Base-by-base conservation (phyloP, 768 basidiomycete genomes). In the Termitomyces eurrhizus region DNA sequence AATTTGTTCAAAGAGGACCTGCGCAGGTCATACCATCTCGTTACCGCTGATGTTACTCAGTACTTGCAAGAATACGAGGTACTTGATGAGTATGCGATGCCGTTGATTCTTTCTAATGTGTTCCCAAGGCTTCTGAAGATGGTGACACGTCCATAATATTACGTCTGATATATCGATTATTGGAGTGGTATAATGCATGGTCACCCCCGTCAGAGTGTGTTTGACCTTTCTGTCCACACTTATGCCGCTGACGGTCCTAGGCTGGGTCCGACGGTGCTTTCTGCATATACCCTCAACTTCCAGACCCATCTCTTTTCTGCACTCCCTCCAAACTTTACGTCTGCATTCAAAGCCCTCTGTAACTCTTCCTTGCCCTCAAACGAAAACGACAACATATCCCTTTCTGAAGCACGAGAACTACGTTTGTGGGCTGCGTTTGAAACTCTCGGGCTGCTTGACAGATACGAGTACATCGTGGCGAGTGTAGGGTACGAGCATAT, bases 401-500 rank as follows among this genome's bases (percentile, higher is more conserved):
- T 67, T 52, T 65, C 70, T 53, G 66, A 62, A 59, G 67, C 54
- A 49, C 73, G 60, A 26, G 61, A 59, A 58, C 62, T 41, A 32
- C 63, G 62, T 61, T 68, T 88, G 37, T 87, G 89, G 87, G 73
- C 75, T 21, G 74, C 84, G 1, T 86, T 92, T 61, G 89, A 89
- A 58, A 74, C 75, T 1, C 81, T 96, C 0, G 91, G 90, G 4
- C 76, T 96, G 9, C 78, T 91, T 32, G 90, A 92, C 62, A 86
- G 92, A 33, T 93, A 90, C 68, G 93, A 95, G 67, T 83, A 85
- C 7, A 82, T 94, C 59, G 84, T 98, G 33, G 86, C 90, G 21
- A 86, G 85, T 53, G 88, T 95, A 4, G 91, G 92, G 33, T 93
- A 94, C 64, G 89, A 91, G 67, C 84, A 87, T 65, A 95, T 99